These are phyloP conservation scores for Paraglomus brasilianum DNA, from an alignment of 192 early-diverging fungal genomes.

Conservation along the genomic window DNA sequence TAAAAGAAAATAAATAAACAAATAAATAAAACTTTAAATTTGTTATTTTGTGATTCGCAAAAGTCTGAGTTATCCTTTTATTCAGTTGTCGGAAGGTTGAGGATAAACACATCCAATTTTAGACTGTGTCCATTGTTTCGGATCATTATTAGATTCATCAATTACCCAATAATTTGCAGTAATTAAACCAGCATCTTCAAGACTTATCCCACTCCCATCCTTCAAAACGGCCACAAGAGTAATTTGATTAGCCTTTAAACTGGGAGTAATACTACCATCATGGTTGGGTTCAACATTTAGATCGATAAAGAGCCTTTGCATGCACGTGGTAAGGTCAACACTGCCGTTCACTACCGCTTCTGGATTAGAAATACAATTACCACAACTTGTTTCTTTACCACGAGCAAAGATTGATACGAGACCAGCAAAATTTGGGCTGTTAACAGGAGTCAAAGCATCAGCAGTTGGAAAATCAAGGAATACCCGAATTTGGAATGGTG, in stretches of 20 bases:
- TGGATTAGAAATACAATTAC: not conserved
- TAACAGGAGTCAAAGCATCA: not conserved
- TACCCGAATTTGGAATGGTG: constrained; percentile 15
- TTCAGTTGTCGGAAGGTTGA: no score
- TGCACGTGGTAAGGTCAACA: constrained; percentile 12
- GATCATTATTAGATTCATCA: constrained; percentile 4
- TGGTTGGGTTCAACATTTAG: not conserved
- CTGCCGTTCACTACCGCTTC: not conserved
- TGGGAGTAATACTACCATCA: not conserved
- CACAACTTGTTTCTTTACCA: not conserved
- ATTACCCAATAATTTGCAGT: not conserved
- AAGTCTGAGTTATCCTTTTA: not conserved
- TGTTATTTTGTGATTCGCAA: no score
- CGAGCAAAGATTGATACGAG: constrained; percentile 14
- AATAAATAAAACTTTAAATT: no score
- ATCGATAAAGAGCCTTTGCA: constrained; percentile 12
- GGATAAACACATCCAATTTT: no score
- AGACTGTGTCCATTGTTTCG: not conserved
- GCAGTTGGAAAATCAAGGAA: constrained; percentile 2
- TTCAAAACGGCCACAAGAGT: not conserved
- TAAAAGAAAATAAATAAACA: no score
- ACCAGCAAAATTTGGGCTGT: constrained; percentile 6
- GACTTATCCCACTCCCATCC: constrained; percentile 12
- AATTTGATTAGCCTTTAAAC: not conserved
- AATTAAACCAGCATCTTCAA: constrained; percentile 12